These are phyloP conservation scores for Microglena sp. DNA, from an alignment of 139 green algal species.

Conservation along the genomic window DNA sequence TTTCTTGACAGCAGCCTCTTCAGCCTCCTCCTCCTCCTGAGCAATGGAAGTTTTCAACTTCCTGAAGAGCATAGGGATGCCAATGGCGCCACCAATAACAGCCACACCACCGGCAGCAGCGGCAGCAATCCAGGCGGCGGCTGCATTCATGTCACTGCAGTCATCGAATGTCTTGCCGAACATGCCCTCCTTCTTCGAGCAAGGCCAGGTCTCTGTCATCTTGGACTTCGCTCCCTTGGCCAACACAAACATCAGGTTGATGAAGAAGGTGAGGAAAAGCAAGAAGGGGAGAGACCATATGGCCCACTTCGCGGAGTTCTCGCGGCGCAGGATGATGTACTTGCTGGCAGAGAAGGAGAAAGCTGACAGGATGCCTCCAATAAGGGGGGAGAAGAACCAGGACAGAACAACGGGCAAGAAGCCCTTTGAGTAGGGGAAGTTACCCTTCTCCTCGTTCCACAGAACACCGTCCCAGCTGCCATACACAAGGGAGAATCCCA, in stretches of 20 bases:
- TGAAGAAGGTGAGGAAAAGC: constrained; percentile 28
- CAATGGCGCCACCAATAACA: not conserved
- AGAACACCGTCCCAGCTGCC: constrained; percentile 11
- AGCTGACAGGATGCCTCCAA: constrained; percentile 6
- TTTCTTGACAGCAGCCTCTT: too few relatives aligned
- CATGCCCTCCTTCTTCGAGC: not conserved
- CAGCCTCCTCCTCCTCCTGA: constrained; percentile 6
- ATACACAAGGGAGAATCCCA: constrained; percentile 30
- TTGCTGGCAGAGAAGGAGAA: constrained; percentile 18
- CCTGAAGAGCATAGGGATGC: not conserved
- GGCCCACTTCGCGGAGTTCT: constrained; percentile 15
- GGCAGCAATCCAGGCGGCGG: constrained; percentile 10
- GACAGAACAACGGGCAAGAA: constrained; percentile 10
- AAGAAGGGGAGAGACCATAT: constrained; percentile 30
- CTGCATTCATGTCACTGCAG: constrained; percentile 7
- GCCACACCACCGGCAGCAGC: not conserved
- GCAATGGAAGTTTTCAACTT: not conserved
- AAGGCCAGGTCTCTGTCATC: constrained; percentile 5
- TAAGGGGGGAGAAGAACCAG: constrained; percentile 32
- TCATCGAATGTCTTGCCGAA: constrained; percentile 1
- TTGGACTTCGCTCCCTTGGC: constrained; percentile 13
- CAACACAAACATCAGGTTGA: constrained; percentile 33
- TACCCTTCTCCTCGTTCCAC: constrained; percentile 19
- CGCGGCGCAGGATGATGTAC: constrained; percentile 17
- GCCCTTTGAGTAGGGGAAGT: constrained; percentile 15